Conservation (phyloP, 1,284 basidiomycete species). For the Volvariella surrecta region DNA sequence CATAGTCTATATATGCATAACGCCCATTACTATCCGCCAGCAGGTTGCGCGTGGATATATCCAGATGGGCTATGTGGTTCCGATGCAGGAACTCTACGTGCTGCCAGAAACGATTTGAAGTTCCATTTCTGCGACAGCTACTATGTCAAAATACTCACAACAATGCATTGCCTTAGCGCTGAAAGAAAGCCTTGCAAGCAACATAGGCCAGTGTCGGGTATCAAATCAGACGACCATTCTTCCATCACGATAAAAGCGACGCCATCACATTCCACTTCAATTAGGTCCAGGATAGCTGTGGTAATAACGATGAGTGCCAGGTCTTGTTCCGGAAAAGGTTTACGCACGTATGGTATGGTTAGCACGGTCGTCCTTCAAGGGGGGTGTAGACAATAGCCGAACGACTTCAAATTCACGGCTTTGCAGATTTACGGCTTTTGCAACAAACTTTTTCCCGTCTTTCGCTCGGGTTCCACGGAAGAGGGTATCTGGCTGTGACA, state of each 20-base stretch:
- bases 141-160: slow-evolving; percentile 29
- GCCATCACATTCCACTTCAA: slow-evolving; percentile 42
- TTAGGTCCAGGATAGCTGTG: slow-evolving; percentile 54
- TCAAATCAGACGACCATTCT: slow-evolving; percentile 61
- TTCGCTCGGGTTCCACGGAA: slow-evolving; percentile 51
- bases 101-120: slow-evolving; percentile 23
- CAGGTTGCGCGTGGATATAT: slow-evolving; percentile 62
- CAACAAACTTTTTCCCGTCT: slow-evolving; percentile 45
- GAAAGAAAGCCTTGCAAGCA: slow-evolving; percentile 44
- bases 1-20: slow-evolving; percentile 69
- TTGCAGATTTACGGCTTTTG: slow-evolving; percentile 56
- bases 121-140: neutral
- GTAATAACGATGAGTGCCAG: slow-evolving; percentile 5
- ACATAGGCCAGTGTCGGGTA: slow-evolving; percentile 39
- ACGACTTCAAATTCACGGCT: slow-evolving; percentile 58
- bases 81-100: slow-evolving; percentile 63
- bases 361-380: slow-evolving; percentile 47
- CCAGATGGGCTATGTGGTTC: slow-evolving; percentile 56
- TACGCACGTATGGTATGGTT: slow-evolving; percentile 70
- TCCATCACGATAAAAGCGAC: slow-evolving; percentile 70
- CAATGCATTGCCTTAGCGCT: slow-evolving; percentile 56
- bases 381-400: slow-evolving; percentile 41
- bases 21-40: slow-evolving; percentile 53
- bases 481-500: slow-evolving; percentile 52
- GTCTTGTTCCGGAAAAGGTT: neutral